These are phyloP conservation scores for Teunomyces stri DNA, from an alignment of 805 yeast species.

Conservation along the genomic window DNA sequence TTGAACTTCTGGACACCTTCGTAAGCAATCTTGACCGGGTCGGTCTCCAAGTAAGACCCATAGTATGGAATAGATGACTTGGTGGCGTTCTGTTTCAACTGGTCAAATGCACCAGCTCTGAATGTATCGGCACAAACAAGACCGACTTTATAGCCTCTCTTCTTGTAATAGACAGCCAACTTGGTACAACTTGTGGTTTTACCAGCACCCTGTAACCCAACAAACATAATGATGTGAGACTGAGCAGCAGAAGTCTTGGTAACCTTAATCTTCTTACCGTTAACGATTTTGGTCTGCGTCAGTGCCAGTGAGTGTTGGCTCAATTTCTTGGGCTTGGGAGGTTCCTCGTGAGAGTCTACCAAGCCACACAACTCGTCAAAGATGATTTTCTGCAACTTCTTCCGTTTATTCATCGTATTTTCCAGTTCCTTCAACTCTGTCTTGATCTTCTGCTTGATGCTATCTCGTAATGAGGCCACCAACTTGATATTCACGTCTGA, in stretches of 20 bases:
- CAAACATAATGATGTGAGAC: conserved; percentile 84
- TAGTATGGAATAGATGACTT: conserved; percentile 91
- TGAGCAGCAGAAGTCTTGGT: conserved; percentile 17
- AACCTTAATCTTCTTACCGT: conserved; percentile 27
- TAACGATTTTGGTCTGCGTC: conserved; percentile 16
- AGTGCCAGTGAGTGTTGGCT: conserved; percentile 17
- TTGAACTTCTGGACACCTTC: conserved; percentile 92
- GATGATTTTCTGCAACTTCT: conserved; percentile 85
- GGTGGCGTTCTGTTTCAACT: conserved; percentile 94
- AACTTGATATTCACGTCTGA: conserved; percentile 90
- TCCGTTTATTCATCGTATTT: conserved; percentile 65
- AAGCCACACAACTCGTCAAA: conserved; percentile 87
- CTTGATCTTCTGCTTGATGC: conserved; percentile 49
- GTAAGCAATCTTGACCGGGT: conserved; percentile 87
- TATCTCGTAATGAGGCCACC: conserved; percentile 73
- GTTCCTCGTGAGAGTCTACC: conserved; percentile 67
- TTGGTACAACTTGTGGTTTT: conserved; percentile 97
- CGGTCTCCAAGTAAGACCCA: conserved; percentile 93
- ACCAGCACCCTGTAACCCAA: conserved; percentile 98
- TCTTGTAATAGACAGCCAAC: conserved; percentile 88
- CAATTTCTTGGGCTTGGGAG: conserved; percentile 84
- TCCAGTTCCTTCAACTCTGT: conserved; percentile 50
- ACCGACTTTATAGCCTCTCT: conserved; percentile 92
- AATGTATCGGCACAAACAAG: conserved; percentile 98
- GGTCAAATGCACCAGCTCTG: conserved; percentile 99